A percentile compares a stretch with the other conserved stretches of the same genome.
These are phyloP conservation scores for Ascochyta viciae-villosae DNA, from an alignment of 2,329 filamentous ascomycete genomes.

Conservation along the genomic window DNA sequence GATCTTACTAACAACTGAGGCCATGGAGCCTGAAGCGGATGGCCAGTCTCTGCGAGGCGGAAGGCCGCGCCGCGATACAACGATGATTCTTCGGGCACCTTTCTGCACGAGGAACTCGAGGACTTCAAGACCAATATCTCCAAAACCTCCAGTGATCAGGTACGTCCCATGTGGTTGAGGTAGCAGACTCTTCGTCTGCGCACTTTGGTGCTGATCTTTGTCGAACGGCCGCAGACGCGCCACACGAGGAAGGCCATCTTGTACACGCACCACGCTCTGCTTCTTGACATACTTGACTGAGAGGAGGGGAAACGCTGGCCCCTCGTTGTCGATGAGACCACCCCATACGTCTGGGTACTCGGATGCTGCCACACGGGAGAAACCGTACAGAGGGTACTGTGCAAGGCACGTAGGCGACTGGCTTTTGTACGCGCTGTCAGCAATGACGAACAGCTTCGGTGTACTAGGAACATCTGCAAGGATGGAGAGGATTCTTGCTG, in stretches of 20 bases:
- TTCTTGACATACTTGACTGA: conserved; percentile 23
- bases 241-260: conserved; percentile 49
- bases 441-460: conserved; percentile 42
- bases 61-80: conserved; percentile 50
- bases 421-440: conserved; percentile 32
- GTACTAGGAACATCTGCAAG: conserved; percentile 16
- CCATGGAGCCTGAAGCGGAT: conserved; percentile 15
- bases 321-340: conserved; percentile 48
- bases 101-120: conserved; percentile 49
- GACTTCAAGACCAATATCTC: conserved; percentile 50
- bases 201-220: conserved; percentile 21
- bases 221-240: conserved; percentile 40
- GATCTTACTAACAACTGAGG: conserved; percentile 20
- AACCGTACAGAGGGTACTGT: conserved; percentile 47
- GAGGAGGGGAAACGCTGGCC: conserved; percentile 9
- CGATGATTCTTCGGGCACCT: conserved; percentile 52
- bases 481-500: conserved; percentile 27
- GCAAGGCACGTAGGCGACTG: conserved; percentile 42
- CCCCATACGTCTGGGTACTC: conserved; percentile 52
- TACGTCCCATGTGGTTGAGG: conserved; percentile 52
- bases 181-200: conserved; percentile 11
- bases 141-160: conserved; percentile 53
- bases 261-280: conserved; percentile 49
- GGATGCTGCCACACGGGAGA: conserved; percentile 49
- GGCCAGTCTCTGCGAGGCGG: conserved; percentile 47